Evolutionary conservation across 768 basidiomycete genomes (phyloP).

Genomic region (Boletus subparvulus): DNA sequence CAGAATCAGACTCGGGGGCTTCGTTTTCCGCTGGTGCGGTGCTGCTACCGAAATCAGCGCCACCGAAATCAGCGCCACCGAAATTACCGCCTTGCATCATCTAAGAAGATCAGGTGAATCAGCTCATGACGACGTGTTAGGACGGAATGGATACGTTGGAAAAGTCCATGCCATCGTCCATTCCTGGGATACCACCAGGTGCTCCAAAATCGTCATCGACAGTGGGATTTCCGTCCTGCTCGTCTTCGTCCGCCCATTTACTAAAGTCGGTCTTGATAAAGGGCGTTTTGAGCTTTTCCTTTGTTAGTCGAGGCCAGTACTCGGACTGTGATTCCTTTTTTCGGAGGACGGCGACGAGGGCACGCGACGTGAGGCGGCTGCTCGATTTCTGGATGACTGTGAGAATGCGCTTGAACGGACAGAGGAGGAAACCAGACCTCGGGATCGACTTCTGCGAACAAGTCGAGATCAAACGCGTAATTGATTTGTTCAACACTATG

Average conservation of each 20-base stretch:
- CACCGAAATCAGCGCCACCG: no score
- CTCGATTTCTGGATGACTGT: constrained; percentile 17
- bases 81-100: constrained; percentile 39
- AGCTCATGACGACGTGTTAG: constrained; percentile 9
- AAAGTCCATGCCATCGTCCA: constrained; percentile 55
- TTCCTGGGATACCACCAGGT: constrained; percentile 38
- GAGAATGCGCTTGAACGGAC: not conserved
- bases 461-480: constrained; percentile 73
- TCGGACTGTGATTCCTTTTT: constrained; percentile 78
- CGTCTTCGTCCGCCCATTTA: constrained; percentile 98
- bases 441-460: constrained; percentile 72
- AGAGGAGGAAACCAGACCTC: constrained; percentile 49
- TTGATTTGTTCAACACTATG: constrained; percentile 49
- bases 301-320: constrained; percentile 92
- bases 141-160: constrained; percentile 45
- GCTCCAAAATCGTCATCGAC: constrained; percentile 39
- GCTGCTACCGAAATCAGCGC: constrained; percentile 19
- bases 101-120: constrained; percentile 21
- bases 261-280: constrained; percentile 94
- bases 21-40: not conserved
- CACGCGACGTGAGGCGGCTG: constrained; percentile 67
- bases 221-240: constrained; percentile 67
- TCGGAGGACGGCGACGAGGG: constrained; percentile 64
- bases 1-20: constrained; percentile 35
- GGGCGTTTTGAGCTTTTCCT: constrained; percentile 75